Evolutionary conservation across 371 early-diverging fungal species (phyloP).

Genomic region (Mortierella sp.): DNA sequence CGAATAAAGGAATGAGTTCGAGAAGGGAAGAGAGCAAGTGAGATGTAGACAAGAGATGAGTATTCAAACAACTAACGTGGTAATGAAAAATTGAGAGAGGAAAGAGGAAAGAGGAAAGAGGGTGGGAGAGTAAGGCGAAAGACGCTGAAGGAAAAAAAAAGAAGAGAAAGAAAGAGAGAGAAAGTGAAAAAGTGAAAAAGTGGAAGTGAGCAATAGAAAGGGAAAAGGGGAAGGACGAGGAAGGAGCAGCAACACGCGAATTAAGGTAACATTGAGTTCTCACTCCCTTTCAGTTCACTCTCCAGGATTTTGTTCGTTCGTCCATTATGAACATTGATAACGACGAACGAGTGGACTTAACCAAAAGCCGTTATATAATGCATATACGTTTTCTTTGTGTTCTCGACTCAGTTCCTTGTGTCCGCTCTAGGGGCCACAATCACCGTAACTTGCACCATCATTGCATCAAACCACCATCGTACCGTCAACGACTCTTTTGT

Average conservation of each 20-base stretch:
- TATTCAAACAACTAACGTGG: neutral
- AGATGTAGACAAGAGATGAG: neutral
- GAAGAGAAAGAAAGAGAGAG: constrained; percentile 6
- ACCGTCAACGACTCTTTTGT: too few relatives aligned
- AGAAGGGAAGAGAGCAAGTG: neutral
- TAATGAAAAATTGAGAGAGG: neutral
- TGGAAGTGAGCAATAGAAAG: neutral
- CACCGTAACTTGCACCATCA: too few relatives aligned
- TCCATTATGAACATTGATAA: too few relatives aligned
- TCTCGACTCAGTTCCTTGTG: neutral
- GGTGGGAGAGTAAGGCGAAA: neutral
- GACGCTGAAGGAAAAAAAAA: constrained; percentile 2
- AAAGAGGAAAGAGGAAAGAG: neutral
- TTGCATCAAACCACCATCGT: too few relatives aligned
- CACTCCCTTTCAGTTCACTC: neutral
- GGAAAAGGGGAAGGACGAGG: neutral
- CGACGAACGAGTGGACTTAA: constrained; percentile 11
- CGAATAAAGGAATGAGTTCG: neutral
- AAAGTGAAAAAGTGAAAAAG: constrained; percentile 1
- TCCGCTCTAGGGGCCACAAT: neutral
- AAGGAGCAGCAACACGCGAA: neutral
- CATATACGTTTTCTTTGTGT: neutral
- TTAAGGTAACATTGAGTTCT: neutral
- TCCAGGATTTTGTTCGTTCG: too few relatives aligned
- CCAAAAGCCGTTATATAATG: neutral